Conservation (phyloP, 108 stramenopile genomes). For the Conticribra guillardii region DNA sequence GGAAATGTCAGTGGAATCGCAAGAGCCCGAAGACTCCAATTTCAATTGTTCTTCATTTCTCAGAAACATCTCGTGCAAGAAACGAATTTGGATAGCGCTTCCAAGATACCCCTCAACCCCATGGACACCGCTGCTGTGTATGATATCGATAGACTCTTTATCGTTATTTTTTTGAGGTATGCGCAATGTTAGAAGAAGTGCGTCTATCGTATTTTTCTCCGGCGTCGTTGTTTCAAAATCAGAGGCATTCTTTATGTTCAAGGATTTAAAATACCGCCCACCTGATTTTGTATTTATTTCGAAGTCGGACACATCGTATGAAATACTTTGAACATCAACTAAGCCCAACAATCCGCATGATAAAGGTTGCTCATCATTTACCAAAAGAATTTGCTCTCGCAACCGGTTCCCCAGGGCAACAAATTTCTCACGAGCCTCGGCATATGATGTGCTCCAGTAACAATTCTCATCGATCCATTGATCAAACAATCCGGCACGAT, state of each 20-base stretch:
- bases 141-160: conserved; percentile 34
- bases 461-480: conserved; percentile 46
- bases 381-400: conserved; percentile 13
- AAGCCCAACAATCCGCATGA: conserved; percentile 13
- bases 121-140: conserved; percentile 77
- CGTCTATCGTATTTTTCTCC: conserved; percentile 46
- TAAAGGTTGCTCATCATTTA: neutral
- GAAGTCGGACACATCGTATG: conserved; percentile 31
- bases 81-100: conserved; percentile 73
- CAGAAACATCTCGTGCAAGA: conserved; percentile 47
- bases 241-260: conserved; percentile 1
- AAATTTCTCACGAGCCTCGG: conserved; percentile 48
- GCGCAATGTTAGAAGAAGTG: conserved; percentile 27
- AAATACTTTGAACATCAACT: conserved; percentile 36
- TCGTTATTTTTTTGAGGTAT: neutral
- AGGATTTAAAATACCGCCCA: conserved; percentile 12
- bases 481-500: conserved; percentile 8
- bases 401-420: conserved; percentile 41
- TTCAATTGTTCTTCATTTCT: conserved; percentile 34
- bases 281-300: neutral
- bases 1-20: too few relatives aligned
- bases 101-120: conserved; percentile 89
- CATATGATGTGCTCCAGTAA: conserved; percentile 40
- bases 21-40: too few relatives aligned
- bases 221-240: conserved; percentile 18